Evolutionary conservation across 257 asterid species (phyloP), one percentile per base, ranked within the genome.

Genomic region (Prunella vulgaris): DNA sequence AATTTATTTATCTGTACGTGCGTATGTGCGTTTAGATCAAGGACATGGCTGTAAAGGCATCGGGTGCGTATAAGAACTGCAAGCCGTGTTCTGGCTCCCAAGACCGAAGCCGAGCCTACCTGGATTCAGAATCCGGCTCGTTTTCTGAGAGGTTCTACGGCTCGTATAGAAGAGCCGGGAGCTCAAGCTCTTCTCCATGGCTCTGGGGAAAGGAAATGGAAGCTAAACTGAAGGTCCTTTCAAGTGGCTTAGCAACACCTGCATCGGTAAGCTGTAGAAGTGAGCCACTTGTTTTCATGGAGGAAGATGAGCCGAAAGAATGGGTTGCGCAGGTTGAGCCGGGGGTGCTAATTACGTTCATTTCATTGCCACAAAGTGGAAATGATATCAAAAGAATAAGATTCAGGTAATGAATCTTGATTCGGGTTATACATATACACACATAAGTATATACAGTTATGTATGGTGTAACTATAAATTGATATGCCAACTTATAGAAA

Each of bases 311-410:
- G 80, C 81, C 86, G 5, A 90, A 84, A 69, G 99, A 90, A 57
- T 93, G 99, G 99, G 88, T 86, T 35, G 99, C 99, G 53, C 99
- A 93, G 77, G 97, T 87, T 53, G 99, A 93, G 83, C 97, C 99
- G 0, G 97, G 99, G 46, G 99, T 93, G 66, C 77, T 87, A 17
- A 93, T 93, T 74, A 90, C 99, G 0, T 90, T 93, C 57, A 76
- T 90, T 73, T 84, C 96, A 1, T 77, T 86, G 69, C 89, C 94
- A 18, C 82, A 77, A 2, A 90, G 96, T 66, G 99, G 99, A 59
- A 93, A 93, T 71, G 95, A 85, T 78, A 95, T 93, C 64, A 93
- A 87, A 82, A 80, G 96, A 60, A 93, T 93, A 75, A 85, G 92
- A 40, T 93, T 93, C 93, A 87, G 97, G 99, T 93, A 80, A 32